Percentiles rank a stretch among this genome's conserved stretches.
These are phyloP conservation scores for Panicum miliaceum DNA, from an alignment of 176 grass and related monocot species.

Conservation along the genomic window DNA sequence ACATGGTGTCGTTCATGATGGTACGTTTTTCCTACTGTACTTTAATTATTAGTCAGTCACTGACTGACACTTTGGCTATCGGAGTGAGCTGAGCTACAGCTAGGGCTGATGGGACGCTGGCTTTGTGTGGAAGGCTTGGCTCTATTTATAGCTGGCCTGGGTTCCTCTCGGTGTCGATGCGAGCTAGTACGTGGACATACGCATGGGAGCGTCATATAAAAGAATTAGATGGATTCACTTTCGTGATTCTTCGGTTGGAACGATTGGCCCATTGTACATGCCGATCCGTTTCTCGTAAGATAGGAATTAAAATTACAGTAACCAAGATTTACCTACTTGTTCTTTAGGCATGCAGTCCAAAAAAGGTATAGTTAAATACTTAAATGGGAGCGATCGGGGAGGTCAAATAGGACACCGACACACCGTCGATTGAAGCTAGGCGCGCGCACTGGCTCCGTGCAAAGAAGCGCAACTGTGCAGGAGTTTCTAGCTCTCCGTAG, in stretches of 20 bases:
- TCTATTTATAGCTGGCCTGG: slow-evolving; percentile 10
- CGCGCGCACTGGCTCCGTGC: neutral
- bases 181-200: neutral
- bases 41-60: neutral
- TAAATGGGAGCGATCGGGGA: neutral
- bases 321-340: neutral
- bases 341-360: neutral
- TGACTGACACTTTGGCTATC: neutral
- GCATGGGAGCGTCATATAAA: too few species aligned
- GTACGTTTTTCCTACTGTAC: neutral
- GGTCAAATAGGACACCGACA: neutral
- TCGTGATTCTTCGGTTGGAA: slow-evolving; percentile 29
- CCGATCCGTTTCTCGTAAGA: neutral
- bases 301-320: neutral
- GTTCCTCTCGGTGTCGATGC: neutral
- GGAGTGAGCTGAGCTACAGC: neutral
- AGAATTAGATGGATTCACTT: neutral
- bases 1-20: slow-evolving; percentile 42
- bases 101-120: neutral
- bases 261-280: slow-evolving; percentile 1
- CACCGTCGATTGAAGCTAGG: neutral
- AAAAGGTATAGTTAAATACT: neutral
- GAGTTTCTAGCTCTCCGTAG: neutral
- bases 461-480: neutral
- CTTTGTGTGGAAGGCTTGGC: too few species aligned